Conservation (phyloP, 768 basidiomycete genomes). For the Panaeolus papilionaceus region DNA sequence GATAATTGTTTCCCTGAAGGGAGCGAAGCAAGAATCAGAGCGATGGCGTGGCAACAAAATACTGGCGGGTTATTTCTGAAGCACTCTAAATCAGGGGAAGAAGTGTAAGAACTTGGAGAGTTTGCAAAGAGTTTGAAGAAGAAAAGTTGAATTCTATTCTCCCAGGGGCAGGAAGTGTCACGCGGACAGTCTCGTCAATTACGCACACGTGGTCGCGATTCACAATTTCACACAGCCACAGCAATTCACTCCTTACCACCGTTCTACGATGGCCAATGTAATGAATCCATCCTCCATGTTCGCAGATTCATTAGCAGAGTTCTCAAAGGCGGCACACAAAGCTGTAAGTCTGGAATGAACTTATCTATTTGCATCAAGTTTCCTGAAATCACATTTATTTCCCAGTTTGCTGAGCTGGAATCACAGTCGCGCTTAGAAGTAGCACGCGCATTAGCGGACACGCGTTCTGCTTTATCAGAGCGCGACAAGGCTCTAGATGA, state of each 20-base stretch:
- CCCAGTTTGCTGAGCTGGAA: slow-evolving; percentile 61
- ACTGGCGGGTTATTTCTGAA: not conserved
- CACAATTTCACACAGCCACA: not conserved
- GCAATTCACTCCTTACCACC: not conserved
- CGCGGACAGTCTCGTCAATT: not conserved
- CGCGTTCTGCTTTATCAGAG: slow-evolving; percentile 53
- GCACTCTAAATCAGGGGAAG: not conserved
- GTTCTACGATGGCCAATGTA: slow-evolving; percentile 16
- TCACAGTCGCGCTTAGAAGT: slow-evolving; percentile 61
- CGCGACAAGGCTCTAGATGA: slow-evolving; percentile 53
- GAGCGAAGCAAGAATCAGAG: not conserved
- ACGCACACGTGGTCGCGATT: slow-evolving; percentile 9
- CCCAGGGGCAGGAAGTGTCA: too few species aligned
- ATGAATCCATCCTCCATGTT: slow-evolving; percentile 34
- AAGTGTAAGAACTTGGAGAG: not conserved
- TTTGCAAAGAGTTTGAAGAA: too few species aligned
- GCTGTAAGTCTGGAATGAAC: slow-evolving; percentile 29
- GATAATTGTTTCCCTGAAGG: not conserved
- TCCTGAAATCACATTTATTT: slow-evolving; percentile 7
- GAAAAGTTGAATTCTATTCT: too few species aligned
- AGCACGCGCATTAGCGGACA: slow-evolving; percentile 51
- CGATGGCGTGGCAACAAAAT: not conserved
- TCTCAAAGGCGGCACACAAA: slow-evolving; percentile 38
- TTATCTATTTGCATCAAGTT: slow-evolving; percentile 4
- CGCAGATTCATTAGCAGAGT: slow-evolving; percentile 35